A percentile compares a stretch with the other conserved stretches of the same genome.
Conservation (phyloP, 2,329 filamentous ascomycete genomes). For the Chaetomiaceae sp. region DNA sequence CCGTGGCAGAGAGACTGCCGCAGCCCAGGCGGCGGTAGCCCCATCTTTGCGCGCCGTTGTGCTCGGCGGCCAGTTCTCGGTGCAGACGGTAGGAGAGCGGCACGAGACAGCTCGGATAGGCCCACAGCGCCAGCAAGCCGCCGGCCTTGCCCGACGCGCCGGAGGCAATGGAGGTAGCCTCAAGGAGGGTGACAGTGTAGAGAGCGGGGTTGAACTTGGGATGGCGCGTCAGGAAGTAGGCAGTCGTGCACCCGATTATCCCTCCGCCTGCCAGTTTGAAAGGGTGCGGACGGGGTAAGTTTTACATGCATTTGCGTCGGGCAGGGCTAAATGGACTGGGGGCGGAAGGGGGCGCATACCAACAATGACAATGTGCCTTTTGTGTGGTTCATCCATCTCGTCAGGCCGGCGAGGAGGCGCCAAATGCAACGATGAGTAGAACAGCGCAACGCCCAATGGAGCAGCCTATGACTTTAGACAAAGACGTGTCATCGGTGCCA, state of each 20-base stretch:
- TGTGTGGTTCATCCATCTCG: conserved; percentile 23
- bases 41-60: conserved; percentile 73
- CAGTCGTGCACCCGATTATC: conserved; percentile 85
- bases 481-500: too few relatives aligned
- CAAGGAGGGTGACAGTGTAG: conserved; percentile 78
- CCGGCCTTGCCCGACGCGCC: conserved; percentile 93
- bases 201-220: conserved; percentile 67
- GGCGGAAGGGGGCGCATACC: conserved; percentile 28
- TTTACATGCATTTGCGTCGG: too few relatives aligned
- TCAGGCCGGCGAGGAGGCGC: not conserved
- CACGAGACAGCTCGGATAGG: conserved; percentile 78
- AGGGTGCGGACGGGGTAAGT: too few relatives aligned
- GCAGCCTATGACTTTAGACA: too few relatives aligned
- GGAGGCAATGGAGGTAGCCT: conserved; percentile 79
- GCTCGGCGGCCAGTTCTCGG: conserved; percentile 74
- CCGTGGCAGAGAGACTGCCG: conserved; percentile 47
- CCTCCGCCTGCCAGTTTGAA: too few relatives aligned
- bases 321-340: not conserved
- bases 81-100: conserved; percentile 81
- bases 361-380: conserved; percentile 45
- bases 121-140: conserved; percentile 84
- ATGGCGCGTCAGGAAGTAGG: conserved; percentile 86
- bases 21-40: conserved; percentile 78
- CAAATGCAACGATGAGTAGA: too few relatives aligned
- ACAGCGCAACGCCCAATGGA: too few relatives aligned